A percentile compares a stretch with the other conserved stretches of the same genome.
phyloP scores from a whole-genome alignment of 495 filamentous ascomycete genomes.

The Lichina pygmaea region DNA sequence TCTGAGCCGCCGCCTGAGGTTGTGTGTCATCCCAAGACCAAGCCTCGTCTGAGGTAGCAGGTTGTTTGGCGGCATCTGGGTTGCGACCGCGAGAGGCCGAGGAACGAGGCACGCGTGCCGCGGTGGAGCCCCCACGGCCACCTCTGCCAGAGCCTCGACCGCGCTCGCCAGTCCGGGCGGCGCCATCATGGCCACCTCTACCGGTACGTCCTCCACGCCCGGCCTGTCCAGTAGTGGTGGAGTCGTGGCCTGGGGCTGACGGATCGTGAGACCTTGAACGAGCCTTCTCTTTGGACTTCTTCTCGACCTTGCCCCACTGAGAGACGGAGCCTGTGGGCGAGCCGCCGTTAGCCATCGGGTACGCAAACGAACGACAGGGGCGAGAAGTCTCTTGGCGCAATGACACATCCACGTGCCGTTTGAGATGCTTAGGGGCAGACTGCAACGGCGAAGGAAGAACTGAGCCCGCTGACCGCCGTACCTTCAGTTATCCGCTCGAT shows the following conservation, averaged over 20 bases:
- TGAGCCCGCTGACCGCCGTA: constrained; percentile 14
- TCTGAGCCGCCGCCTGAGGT: background rate
- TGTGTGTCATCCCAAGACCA: too few relatives aligned
- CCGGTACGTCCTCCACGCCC: constrained; percentile 32
- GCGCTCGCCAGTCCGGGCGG: constrained; percentile 35
- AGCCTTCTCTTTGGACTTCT: constrained; percentile 59
- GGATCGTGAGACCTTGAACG: constrained; percentile 61
- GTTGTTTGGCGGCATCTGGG: too few relatives aligned
- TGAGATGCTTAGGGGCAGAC: too few relatives aligned
- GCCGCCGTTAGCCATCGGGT: background rate
- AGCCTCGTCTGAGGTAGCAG: too few relatives aligned
- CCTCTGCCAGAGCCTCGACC: constrained; percentile 46
- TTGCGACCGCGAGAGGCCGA: too few relatives aligned
- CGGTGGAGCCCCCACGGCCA: constrained; percentile 29
- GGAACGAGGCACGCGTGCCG: background rate
- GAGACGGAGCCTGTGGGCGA: constrained; percentile 46
- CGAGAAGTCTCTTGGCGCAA: too few relatives aligned
- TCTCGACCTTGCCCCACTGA: constrained; percentile 90
- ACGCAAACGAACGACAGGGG: too few relatives aligned
- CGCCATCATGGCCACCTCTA: constrained; percentile 32
- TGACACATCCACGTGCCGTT: too few relatives aligned
- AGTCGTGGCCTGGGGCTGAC: constrained; percentile 10
- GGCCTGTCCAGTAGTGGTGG: constrained; percentile 13
- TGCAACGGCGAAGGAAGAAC: background rate
- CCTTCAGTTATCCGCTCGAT: constrained; percentile 82